A percentile compares a stretch with the other conserved stretches of the same genome.
Conservation (phyloP, 345 rosid species). For the Acer yangbiense region DNA sequence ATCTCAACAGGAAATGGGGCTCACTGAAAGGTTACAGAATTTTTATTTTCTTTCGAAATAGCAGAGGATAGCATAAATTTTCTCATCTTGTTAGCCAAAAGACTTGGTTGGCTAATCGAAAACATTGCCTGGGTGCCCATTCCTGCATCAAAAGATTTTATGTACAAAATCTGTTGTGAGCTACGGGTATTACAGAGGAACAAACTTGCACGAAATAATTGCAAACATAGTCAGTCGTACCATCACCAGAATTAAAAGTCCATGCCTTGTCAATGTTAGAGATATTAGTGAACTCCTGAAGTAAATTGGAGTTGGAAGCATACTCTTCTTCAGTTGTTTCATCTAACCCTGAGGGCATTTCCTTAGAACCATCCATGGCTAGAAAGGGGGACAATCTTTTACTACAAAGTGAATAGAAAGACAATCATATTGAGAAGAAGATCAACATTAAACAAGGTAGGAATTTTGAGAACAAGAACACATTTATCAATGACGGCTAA, state of each 20-base stretch:
- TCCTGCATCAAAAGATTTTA: slow-evolving; percentile 39
- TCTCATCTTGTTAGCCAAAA: slow-evolving; percentile 75
- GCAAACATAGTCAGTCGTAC: slow-evolving; percentile 27
- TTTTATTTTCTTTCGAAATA: slow-evolving; percentile 44
- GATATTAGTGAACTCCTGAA: slow-evolving; percentile 62
- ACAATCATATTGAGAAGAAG: slow-evolving; percentile 5
- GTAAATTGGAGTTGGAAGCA: slow-evolving; percentile 68
- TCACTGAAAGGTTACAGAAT: slow-evolving; percentile 61
- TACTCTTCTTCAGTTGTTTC: slow-evolving; percentile 61
- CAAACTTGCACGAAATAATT: not conserved
- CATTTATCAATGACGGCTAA: not conserved
- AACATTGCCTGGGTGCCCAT: slow-evolving; percentile 68
- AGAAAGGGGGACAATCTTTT: slow-evolving; percentile 29
- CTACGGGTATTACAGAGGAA: not conserved
- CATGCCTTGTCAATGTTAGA: slow-evolving; percentile 81
- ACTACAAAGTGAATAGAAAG: slow-evolving; percentile 27
- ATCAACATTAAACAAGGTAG: not conserved
- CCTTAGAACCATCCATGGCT: slow-evolving; percentile 55
- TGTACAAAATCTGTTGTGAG: not conserved
- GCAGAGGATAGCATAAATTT: slow-evolving; percentile 57
- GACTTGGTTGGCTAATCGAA: slow-evolving; percentile 75
- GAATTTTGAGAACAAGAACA: not conserved
- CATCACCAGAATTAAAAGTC: slow-evolving; percentile 57
- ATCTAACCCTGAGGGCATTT: slow-evolving; percentile 51
- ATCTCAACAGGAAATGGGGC: slow-evolving; percentile 84